A percentile compares a stretch with the other conserved stretches of the same genome.
These are phyloP conservation scores for Tylopilus sp. DNA, from an alignment of 1,284 basidiomycete species.

Conservation along the genomic window DNA sequence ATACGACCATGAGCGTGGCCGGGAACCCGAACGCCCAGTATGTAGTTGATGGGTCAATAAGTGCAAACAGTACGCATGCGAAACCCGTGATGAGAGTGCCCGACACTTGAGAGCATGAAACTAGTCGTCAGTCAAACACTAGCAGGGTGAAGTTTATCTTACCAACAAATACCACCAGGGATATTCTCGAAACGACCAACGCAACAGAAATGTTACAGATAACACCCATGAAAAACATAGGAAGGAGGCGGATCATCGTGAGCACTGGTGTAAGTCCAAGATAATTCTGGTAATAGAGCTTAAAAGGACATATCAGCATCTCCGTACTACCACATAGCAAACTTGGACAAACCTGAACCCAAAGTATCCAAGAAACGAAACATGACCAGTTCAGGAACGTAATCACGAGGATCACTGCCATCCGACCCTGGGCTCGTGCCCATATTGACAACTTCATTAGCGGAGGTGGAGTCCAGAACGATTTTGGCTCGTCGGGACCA, in stretches of 20 bases:
- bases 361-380: conserved; percentile 49
- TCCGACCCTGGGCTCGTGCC: conserved; percentile 54
- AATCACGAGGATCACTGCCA: conserved; percentile 55
- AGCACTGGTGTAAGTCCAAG: conserved; percentile 50
- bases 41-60: conserved; percentile 53
- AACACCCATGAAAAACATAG: conserved; percentile 68
- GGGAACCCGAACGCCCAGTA: conserved; percentile 86
- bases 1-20: conserved; percentile 63
- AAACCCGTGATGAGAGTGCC: conserved; percentile 60
- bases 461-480: conserved; percentile 49
- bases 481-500: conserved; percentile 14
- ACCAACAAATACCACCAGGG: conserved; percentile 55
- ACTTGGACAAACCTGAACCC: conserved; percentile 41
- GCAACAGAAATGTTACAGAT: conserved; percentile 68
- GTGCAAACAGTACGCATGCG: conserved; percentile 68
- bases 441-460: conserved; percentile 61
- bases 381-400: conserved; percentile 61
- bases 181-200: conserved; percentile 52
- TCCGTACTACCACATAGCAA: not conserved
- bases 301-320: conserved; percentile 10
- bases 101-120: conserved; percentile 32
- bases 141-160: conserved; percentile 20
- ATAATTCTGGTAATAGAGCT: conserved; percentile 70
- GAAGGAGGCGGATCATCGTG: conserved; percentile 74
- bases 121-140: not conserved